A percentile compares a stretch with the other conserved stretches of the same genome.
phyloP scores from a whole-genome alignment of 257 asterid genomes.

The Solanum chmielewskii region DNA sequence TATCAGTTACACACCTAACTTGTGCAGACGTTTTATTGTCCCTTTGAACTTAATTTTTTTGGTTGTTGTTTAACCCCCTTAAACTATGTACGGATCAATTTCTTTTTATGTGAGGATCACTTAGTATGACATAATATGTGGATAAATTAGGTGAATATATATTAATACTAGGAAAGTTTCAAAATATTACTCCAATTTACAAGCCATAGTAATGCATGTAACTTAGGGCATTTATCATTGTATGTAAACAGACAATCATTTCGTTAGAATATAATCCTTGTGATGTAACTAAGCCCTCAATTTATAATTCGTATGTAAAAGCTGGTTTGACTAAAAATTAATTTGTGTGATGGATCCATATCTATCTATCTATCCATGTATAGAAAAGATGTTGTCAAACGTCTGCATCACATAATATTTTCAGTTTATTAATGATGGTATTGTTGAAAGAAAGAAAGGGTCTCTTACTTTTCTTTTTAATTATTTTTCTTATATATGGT shows the following conservation, averaged over 20 bases:
- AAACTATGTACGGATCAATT: background rate
- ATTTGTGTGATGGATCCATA: background rate
- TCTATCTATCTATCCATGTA: background rate
- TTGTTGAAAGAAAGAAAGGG: background rate
- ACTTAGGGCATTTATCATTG: background rate
- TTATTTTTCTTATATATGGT: background rate
- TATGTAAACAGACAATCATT: background rate
- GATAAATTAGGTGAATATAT: background rate
- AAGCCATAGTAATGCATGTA: background rate
- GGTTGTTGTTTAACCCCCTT: background rate
- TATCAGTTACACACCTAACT: background rate
- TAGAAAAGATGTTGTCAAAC: background rate
- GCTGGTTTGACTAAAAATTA: background rate
- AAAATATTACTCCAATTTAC: background rate
- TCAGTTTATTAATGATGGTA: conserved; percentile 4
- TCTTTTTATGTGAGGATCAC: background rate
- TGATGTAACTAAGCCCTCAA: background rate
- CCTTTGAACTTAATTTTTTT: background rate
- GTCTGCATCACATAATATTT: background rate
- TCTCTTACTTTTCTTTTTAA: background rate
- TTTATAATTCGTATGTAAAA: background rate
- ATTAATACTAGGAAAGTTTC: background rate
- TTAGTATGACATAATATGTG: background rate
- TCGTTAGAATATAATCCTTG: background rate
- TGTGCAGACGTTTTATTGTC: background rate